These are phyloP conservation scores for Suhomyces chickasaworum DNA, from an alignment of 1,139 yeast genomes.

Conservation along the genomic window DNA sequence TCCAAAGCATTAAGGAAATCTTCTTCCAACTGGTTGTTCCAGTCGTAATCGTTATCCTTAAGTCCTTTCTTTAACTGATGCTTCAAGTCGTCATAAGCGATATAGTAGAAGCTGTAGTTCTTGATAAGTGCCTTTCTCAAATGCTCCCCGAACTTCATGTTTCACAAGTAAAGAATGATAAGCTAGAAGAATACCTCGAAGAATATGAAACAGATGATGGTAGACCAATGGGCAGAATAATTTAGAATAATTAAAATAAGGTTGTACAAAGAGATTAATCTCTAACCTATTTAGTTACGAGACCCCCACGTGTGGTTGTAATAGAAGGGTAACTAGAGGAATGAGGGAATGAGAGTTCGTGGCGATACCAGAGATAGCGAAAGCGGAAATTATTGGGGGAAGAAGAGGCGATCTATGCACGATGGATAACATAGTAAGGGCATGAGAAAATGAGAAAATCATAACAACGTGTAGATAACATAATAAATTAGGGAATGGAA, in stretches of 20 bases:
- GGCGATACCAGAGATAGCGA: conserved; percentile 4
- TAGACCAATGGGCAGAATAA: neutral
- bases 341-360: conserved; percentile 4
- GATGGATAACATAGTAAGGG: neutral
- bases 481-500: no score
- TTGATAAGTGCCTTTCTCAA: conserved; percentile 71
- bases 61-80: conserved; percentile 72
- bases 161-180: no score
- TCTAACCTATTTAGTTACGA: conserved; percentile 7
- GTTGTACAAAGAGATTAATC: conserved; percentile 1
- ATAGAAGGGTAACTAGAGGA: conserved; percentile 2
- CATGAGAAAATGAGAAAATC: neutral
- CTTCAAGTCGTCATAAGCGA: conserved; percentile 87
- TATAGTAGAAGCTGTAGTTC: conserved; percentile 87
- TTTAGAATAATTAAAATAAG: no score
- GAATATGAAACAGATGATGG: conserved; percentile 2
- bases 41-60: conserved; percentile 51
- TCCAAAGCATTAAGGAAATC: conserved; percentile 74
- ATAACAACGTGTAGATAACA: conserved; percentile 21
- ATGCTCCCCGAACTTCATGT: conserved; percentile 79
- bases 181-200: no score
- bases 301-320: conserved; percentile 10
- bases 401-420: neutral
- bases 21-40: conserved; percentile 82
- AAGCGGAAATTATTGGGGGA: neutral